Conservation (phyloP, 192 early-diverging fungal species). For the Dispira simplex region DNA sequence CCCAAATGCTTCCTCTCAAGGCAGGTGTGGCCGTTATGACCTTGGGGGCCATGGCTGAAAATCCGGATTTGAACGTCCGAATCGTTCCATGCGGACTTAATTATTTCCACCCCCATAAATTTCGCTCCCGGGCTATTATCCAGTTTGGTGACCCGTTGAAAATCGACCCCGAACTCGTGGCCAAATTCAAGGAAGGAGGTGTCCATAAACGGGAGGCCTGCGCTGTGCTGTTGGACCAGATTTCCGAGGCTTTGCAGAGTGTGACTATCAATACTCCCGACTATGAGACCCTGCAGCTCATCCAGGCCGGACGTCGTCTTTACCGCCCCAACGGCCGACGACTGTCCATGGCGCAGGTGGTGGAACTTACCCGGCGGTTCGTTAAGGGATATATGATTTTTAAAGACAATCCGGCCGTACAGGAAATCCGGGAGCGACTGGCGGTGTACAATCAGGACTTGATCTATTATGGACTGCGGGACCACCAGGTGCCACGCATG, state of each 20-base stretch:
- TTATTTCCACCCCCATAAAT: conserved; percentile 92
- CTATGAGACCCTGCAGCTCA: conserved; percentile 69
- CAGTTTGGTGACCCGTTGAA: conserved; percentile 91
- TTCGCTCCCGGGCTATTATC: conserved; percentile 93
- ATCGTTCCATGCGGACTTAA: conserved; percentile 88
- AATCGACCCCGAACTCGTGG: conserved; percentile 62
- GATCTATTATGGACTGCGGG: conserved; percentile 82
- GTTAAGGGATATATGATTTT: conserved; percentile 67
- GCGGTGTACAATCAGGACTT: conserved; percentile 78
- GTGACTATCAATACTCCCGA: conserved; percentile 90
- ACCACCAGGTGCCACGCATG: conserved; percentile 89
- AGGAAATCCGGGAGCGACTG: conserved; percentile 59
- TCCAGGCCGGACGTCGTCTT: conserved; percentile 86
- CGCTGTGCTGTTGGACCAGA: conserved; percentile 56
- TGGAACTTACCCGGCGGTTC: conserved; percentile 83
- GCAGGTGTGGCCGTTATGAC: conserved; percentile 75
- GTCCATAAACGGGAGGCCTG: conserved; percentile 68
- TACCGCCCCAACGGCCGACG: conserved; percentile 80
- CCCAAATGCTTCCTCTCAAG: conserved; percentile 93
- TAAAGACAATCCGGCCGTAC: conserved; percentile 68
- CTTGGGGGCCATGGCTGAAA: conserved; percentile 73
- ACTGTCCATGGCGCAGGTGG: conserved; percentile 67
- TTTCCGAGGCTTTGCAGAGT: conserved; percentile 63
- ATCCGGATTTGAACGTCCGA: conserved; percentile 74
- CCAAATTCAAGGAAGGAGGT: conserved; percentile 71